Percentiles rank a stretch among this genome's conserved stretches.
phyloP scores from a whole-genome alignment of 805 yeast genomes.

The Isabelozyma gotoi region DNA sequence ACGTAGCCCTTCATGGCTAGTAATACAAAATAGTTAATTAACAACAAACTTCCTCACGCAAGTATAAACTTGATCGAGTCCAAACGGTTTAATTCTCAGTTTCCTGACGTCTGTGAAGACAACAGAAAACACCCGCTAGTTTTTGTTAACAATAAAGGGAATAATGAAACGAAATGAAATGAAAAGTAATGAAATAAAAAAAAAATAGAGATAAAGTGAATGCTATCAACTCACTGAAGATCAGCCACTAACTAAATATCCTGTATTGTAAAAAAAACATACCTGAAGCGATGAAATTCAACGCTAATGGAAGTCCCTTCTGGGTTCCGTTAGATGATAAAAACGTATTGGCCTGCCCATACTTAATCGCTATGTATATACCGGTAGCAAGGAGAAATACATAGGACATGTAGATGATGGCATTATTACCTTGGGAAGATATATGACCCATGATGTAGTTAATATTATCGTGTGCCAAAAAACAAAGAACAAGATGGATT shows the following conservation, averaged over 20 bases:
- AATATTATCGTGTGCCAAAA: too few relatives aligned
- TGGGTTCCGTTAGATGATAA: slow-evolving; percentile 80
- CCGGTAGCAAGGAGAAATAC: slow-evolving; percentile 41
- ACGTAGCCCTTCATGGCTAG: neutral
- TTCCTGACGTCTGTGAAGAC: slow-evolving; percentile 17
- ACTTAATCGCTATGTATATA: slow-evolving; percentile 53
- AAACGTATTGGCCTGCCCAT: slow-evolving; percentile 54
- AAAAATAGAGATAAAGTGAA: neutral
- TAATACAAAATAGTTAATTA: slow-evolving; percentile 2
- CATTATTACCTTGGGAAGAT: slow-evolving; percentile 42
- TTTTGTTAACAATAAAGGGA: neutral
- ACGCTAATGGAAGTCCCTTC: slow-evolving; percentile 73
- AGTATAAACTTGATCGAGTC: slow-evolving; percentile 46
- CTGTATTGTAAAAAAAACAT: slow-evolving; percentile 33
- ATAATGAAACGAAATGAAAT: neutral
- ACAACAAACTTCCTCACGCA: slow-evolving; percentile 43
- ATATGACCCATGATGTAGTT: neutral
- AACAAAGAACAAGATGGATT: too few relatives aligned
- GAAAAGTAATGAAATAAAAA: neutral
- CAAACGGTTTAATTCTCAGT: slow-evolving; percentile 43
- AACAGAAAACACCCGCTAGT: slow-evolving; percentile 32
- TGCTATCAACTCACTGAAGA: neutral
- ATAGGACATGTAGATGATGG: slow-evolving; percentile 42
- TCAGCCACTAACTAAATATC: neutral
- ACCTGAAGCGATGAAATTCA: slow-evolving; percentile 91